Conservation (phyloP, 768 basidiomycete genomes). For the Mycena rebaudengoi region DNA sequence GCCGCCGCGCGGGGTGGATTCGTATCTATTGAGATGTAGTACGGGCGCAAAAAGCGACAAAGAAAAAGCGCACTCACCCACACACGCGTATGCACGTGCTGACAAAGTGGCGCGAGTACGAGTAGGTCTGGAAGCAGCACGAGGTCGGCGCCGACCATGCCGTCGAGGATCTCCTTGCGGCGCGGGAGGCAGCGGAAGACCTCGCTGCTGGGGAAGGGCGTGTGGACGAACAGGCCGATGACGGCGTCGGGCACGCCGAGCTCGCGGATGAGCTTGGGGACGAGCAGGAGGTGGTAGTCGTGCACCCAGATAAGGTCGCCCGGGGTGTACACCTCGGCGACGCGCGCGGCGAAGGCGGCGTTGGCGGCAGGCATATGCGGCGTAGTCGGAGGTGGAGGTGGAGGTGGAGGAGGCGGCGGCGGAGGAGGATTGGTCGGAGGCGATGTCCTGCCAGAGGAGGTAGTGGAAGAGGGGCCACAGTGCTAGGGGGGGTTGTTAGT, state of each 20-base stretch:
- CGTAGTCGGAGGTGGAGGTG: no score
- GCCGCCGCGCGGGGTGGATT: conserved; percentile 67
- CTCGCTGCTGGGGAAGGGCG: conserved; percentile 96
- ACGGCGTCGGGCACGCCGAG: conserved; percentile 71
- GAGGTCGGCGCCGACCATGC: conserved; percentile 96
- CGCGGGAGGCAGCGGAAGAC: conserved; percentile 94
- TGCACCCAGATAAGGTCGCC: conserved; percentile 94
- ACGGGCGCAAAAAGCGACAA: background rate
- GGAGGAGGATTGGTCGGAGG: conserved; percentile 86
- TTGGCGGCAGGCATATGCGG: no score
- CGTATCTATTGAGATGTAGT: conserved; percentile 52
- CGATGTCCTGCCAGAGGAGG: conserved; percentile 96
- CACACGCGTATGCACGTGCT: conserved; percentile 96
- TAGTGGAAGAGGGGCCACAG: conserved; percentile 99
- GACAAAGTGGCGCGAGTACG: conserved; percentile 83
- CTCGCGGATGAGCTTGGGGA: conserved; percentile 85
- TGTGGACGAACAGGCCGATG: conserved; percentile 95
- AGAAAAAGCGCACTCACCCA: conserved; percentile 49
- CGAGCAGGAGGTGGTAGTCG: conserved; percentile 95
- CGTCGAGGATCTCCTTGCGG: conserved; percentile 93
- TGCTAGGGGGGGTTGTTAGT: conserved; percentile 57
- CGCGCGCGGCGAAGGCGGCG: conserved; percentile 70
- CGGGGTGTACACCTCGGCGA: conserved; percentile 43
- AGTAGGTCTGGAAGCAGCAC: conserved; percentile 88
- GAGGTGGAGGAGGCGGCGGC: conserved; percentile 86